Percentiles rank a stretch among this genome's conserved stretches.
phyloP scores from a whole-genome alignment of 495 filamentous ascomycete genomes.

The Penicillium waksmanii region DNA sequence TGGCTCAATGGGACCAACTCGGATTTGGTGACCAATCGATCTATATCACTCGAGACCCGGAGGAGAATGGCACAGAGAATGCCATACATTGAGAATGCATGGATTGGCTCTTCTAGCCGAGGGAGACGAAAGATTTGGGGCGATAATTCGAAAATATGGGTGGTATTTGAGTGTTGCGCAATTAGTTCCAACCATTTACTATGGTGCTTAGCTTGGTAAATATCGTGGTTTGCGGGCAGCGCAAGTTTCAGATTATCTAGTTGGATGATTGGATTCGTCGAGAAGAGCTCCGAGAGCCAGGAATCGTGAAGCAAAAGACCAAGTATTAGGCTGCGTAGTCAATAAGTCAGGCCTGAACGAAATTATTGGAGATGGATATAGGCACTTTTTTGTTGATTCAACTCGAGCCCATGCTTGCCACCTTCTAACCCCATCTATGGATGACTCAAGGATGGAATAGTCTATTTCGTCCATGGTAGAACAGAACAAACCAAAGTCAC shows the following conservation, averaged over 20 bases:
- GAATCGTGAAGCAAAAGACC: slow-evolving; percentile 18
- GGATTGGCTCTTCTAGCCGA: neutral
- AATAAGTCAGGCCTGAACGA: too few relatives aligned
- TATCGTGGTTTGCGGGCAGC: neutral
- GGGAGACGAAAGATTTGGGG: slow-evolving; percentile 11
- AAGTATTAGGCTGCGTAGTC: slow-evolving; percentile 9
- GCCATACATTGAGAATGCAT: slow-evolving; percentile 17
- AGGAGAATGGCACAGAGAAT: slow-evolving; percentile 15
- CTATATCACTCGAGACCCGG: slow-evolving; percentile 11
- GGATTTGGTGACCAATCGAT: slow-evolving; percentile 7
- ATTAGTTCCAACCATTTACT: neutral
- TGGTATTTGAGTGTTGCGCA: neutral
- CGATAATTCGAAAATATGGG: slow-evolving; percentile 7
- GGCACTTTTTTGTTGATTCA: slow-evolving; percentile 16
- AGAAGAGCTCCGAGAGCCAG: slow-evolving; percentile 17
- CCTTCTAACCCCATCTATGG: neutral
- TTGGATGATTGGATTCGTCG: slow-evolving; percentile 2
- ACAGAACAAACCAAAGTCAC: slow-evolving; percentile 11
- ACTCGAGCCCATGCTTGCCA: slow-evolving; percentile 16
- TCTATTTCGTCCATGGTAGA: neutral
- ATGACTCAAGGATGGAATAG: neutral
- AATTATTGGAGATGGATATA: too few relatives aligned
- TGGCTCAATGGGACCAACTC: neutral
- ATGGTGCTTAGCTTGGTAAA: slow-evolving; percentile 4
- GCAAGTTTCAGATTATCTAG: slow-evolving; percentile 1